Evolutionary conservation across 257 asterid genomes (phyloP).

Genomic region (Petrea volubilis): DNA sequence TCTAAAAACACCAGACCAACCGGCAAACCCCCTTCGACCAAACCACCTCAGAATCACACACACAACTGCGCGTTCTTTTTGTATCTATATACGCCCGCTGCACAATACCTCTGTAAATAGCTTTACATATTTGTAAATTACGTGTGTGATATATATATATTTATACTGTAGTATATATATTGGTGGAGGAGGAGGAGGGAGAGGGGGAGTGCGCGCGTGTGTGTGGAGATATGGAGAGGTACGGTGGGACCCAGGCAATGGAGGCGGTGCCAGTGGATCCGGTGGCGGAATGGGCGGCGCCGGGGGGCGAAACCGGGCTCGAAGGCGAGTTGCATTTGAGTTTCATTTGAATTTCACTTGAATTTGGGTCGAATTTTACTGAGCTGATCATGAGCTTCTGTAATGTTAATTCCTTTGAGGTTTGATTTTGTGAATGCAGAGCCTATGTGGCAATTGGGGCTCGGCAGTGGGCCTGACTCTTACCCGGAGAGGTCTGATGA

Average conservation of each 20-base stretch:
- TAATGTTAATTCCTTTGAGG: constrained; percentile 33
- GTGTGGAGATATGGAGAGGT: constrained; percentile 50
- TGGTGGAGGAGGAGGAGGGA: constrained; percentile 24
- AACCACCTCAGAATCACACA: constrained; percentile 29
- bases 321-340: constrained; percentile 65
- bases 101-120: constrained; percentile 26
- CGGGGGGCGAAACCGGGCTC: constrained; percentile 77
- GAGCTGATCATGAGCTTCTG: constrained; percentile 17
- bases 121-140: not conserved
- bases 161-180: constrained; percentile 20
- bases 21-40: constrained; percentile 33
- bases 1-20: constrained; percentile 43
- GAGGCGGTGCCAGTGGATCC: constrained; percentile 65
- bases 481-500: constrained; percentile 89
- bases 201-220: constrained; percentile 3
- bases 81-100: constrained; percentile 13
- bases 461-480: constrained; percentile 64
- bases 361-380: constrained; percentile 34
- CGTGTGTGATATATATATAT: constrained; percentile 3
- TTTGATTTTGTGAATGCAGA: constrained; percentile 71
- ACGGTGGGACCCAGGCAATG: constrained; percentile 55
- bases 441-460: constrained; percentile 89
- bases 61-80: constrained; percentile 27
- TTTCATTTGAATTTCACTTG: constrained; percentile 49
- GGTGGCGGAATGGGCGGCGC: constrained; percentile 73